Percentiles rank a stretch among this genome's conserved stretches.
Conservation (phyloP, 179 eudicot genomes). For the Actinidia arguta region DNA sequence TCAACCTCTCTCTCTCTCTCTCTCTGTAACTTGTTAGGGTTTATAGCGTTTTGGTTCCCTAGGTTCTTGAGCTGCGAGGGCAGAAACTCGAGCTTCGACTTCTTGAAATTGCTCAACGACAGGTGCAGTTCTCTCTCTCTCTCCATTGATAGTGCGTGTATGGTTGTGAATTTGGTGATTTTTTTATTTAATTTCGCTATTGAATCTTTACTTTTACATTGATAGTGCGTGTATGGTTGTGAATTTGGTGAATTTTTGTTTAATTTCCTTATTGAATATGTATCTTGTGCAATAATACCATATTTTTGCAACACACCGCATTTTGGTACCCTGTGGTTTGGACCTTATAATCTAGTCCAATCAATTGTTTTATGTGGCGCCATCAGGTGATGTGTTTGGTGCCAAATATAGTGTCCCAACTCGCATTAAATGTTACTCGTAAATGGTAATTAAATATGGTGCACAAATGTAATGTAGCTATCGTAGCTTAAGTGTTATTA, state of each 20-base stretch:
- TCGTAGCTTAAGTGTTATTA: too few relatives aligned
- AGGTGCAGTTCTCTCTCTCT: neutral
- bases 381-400: too few relatives aligned
- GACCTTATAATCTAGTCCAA: too few relatives aligned
- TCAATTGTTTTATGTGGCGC: too few relatives aligned
- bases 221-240: neutral
- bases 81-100: constrained; percentile 12
- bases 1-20: neutral
- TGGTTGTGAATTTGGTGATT: neutral
- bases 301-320: too few relatives aligned
- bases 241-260: neutral
- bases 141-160: neutral
- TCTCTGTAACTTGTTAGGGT: neutral
- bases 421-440: too few relatives aligned
- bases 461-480: too few relatives aligned
- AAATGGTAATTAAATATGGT: too few relatives aligned
- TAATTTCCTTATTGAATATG: constrained; percentile 6
- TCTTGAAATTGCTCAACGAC: constrained; percentile 14
- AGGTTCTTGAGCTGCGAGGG: constrained; percentile 18
- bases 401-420: too few relatives aligned
- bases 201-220: neutral
- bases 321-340: too few relatives aligned
- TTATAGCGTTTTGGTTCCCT: neutral
- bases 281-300: too few relatives aligned
- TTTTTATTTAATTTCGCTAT: too few relatives aligned